Conservation (phyloP, 2,329 filamentous ascomycete genomes). For the Fusarium robinianum region DNA sequence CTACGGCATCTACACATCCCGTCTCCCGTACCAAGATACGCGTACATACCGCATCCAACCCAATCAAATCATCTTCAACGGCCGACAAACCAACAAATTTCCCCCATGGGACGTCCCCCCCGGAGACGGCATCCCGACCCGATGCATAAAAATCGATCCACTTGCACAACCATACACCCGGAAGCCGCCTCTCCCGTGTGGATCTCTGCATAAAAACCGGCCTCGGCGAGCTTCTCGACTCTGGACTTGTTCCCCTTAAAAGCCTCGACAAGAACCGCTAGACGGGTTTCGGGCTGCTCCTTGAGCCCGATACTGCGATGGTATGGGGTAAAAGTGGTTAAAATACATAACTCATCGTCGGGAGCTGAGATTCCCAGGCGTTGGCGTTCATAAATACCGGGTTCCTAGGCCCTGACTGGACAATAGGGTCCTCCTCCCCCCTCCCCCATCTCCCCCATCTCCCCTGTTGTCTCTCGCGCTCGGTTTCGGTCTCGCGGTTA, state of each 20-base stretch:
- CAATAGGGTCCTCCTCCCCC: too few relatives aligned
- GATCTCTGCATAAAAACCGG: slow-evolving; percentile 21
- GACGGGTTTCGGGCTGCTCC: background rate
- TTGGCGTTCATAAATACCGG: background rate
- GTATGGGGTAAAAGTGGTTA: background rate
- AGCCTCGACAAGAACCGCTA: slow-evolving; percentile 3
- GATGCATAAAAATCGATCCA: slow-evolving; percentile 10
- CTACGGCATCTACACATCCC: too few relatives aligned
- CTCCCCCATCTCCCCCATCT: too few relatives aligned
- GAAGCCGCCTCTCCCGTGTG: slow-evolving; percentile 11
- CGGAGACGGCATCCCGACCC: too few relatives aligned
- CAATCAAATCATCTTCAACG: too few relatives aligned
- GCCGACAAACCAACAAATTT: too few relatives aligned
- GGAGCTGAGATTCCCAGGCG: background rate
- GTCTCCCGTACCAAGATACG: too few relatives aligned
- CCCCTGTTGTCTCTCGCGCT: background rate
- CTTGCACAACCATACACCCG: slow-evolving; percentile 18
- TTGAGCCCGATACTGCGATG: slow-evolving; percentile 3
- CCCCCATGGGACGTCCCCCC: too few relatives aligned
- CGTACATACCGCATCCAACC: too few relatives aligned
- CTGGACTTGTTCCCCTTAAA: background rate
- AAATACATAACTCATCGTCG: background rate
- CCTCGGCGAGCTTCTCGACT: background rate
- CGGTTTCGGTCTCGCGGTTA: slow-evolving; percentile 4
- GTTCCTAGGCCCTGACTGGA: background rate